Evolutionary conservation across 192 early-diverging fungal species (phyloP).

Genomic region (Rhizoclosmatium sp.): DNA sequence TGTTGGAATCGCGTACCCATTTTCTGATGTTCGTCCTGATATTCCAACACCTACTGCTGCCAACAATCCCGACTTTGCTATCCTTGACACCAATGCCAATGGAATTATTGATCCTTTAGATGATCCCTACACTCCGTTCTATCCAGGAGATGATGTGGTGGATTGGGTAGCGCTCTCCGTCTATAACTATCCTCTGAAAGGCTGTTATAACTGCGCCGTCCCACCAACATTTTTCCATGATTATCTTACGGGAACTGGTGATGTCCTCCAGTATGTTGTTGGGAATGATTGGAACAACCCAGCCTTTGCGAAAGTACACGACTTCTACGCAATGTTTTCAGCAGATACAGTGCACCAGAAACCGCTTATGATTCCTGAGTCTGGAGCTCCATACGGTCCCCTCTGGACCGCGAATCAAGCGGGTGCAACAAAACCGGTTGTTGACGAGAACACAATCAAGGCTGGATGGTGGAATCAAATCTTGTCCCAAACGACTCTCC

Average conservation of each 20-base stretch:
- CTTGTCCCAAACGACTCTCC: conserved; percentile 37
- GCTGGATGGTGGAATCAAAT: conserved; percentile 56
- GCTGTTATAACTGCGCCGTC: conserved; percentile 10
- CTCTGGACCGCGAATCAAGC: not conserved
- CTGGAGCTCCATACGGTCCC: conserved; percentile 34
- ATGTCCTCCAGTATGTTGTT: not conserved
- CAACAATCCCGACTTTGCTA: conserved; percentile 29
- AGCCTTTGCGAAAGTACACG: conserved; percentile 3
- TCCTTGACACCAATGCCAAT: conserved; percentile 48
- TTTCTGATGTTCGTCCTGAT: not conserved
- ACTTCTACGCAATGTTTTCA: conserved; percentile 55
- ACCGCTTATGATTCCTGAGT: conserved; percentile 54
- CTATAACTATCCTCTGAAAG: conserved; percentile 39
- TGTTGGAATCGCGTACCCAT: conserved; percentile 53
- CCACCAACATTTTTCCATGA: conserved; percentile 16
- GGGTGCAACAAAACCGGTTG: not conserved
- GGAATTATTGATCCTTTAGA: conserved; percentile 38
- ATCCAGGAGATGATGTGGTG: conserved; percentile 51
- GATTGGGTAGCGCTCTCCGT: conserved; percentile 55
- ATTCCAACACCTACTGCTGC: not conserved
- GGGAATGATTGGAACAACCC: not conserved
- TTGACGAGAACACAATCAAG: conserved; percentile 42
- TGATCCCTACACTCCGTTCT: conserved; percentile 52
- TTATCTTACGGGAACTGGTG: conserved; percentile 8
- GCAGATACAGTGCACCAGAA: conserved; percentile 36